These are phyloP conservation scores for Patellaria atrata DNA, from an alignment of 495 filamentous ascomycete species.

Conservation along the genomic window DNA sequence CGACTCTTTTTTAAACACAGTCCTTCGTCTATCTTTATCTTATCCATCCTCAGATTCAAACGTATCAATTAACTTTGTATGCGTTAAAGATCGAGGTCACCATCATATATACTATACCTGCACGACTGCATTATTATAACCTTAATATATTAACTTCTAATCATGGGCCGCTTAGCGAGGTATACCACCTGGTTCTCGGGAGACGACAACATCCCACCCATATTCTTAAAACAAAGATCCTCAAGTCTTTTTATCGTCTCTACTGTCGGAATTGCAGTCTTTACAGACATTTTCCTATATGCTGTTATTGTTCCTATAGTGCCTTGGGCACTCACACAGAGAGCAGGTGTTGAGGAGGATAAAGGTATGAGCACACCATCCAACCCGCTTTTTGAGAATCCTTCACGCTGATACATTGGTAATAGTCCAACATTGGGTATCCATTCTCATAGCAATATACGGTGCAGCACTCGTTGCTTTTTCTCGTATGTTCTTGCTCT, in stretches of 20 bases:
- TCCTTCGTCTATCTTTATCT: too few species aligned
- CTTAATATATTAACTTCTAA: too few species aligned
- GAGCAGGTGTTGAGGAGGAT: slow-evolving; percentile 42
- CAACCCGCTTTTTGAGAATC: neutral
- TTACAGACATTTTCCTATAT: slow-evolving; percentile 70
- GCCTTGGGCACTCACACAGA: slow-evolving; percentile 55
- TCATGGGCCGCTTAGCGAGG: too few species aligned
- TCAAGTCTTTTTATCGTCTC: slow-evolving; percentile 35
- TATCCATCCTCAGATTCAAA: too few species aligned
- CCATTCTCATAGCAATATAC: slow-evolving; percentile 66
- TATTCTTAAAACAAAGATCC: slow-evolving; percentile 28
- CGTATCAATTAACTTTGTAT: too few species aligned
- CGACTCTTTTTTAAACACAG: too few species aligned
- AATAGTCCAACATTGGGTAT: slow-evolving; percentile 55
- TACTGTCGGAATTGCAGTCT: slow-evolving; percentile 39
- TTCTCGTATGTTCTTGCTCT: slow-evolving; percentile 25
- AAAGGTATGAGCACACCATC: slow-evolving; percentile 31
- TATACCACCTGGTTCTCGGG: too few species aligned
- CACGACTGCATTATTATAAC: too few species aligned
- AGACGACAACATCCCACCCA: slow-evolving; percentile 17
- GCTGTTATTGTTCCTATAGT: slow-evolving; percentile 70
- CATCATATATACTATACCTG: too few species aligned
- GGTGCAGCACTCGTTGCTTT: slow-evolving; percentile 55
- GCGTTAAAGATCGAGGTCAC: too few species aligned
- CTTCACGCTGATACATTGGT: slow-evolving; percentile 7